phyloP scores from a whole-genome alignment of 2,329 filamentous ascomycete species.

The Lizonia empirigonia region DNA sequence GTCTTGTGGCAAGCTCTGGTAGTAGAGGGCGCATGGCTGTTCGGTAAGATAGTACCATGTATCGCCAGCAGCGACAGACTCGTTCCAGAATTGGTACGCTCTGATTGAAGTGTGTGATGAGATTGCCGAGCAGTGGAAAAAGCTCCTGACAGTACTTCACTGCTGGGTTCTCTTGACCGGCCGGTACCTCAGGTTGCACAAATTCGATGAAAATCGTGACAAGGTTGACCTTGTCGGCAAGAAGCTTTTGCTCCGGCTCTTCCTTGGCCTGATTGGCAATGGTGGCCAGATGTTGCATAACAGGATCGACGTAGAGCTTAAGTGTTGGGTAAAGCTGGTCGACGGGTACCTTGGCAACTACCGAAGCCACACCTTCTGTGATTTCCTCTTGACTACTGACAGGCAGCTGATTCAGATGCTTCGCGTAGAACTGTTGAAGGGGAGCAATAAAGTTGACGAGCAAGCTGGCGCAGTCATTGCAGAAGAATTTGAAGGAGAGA shows the following conservation, averaged over 20 bases:
- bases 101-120: conserved; percentile 83
- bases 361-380: conserved; percentile 91
- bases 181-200: conserved; percentile 74
- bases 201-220: conserved; percentile 87
- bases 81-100: conserved; percentile 91
- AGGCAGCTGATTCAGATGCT: conserved; percentile 84
- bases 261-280: conserved; percentile 85
- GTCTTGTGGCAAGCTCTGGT: conserved; percentile 82
- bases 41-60: conserved; percentile 95
- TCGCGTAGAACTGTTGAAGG: conserved; percentile 90
- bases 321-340: conserved; percentile 82
- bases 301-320: conserved; percentile 90
- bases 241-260: conserved; percentile 80
- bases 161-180: conserved; percentile 76
- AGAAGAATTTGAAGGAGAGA: conserved; percentile 95
- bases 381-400: conserved; percentile 91
- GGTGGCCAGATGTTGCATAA: conserved; percentile 81
- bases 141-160: conserved; percentile 97
- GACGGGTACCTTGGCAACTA: conserved; percentile 83
- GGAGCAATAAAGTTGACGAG: conserved; percentile 83
- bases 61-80: conserved; percentile 92
- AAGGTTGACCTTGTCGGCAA: conserved; percentile 91
- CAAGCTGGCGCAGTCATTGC: conserved; percentile 88
- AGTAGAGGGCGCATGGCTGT: conserved; percentile 86
- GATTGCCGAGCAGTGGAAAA: conserved; percentile 82